Conservation (phyloP, 2,329 filamentous ascomycete species). For the Ploettnerulaceae sp. region DNA sequence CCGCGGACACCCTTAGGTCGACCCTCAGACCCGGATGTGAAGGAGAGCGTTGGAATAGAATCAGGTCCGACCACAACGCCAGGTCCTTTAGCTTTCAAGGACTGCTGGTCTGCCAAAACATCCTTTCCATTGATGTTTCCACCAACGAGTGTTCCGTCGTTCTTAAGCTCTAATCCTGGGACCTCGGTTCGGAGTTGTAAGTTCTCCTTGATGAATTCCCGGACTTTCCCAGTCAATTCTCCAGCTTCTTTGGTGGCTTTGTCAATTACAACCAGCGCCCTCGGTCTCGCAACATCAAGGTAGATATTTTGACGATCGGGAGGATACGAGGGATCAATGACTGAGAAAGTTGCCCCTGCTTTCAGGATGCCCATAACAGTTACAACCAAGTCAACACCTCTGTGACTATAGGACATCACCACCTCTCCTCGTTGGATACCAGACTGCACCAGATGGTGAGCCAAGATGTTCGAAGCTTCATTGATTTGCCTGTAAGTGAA, state of each 20-base stretch:
- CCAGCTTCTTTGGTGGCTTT: slow-evolving; percentile 66
- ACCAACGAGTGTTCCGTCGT: slow-evolving; percentile 68
- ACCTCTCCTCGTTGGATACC: slow-evolving; percentile 78
- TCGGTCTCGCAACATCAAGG: slow-evolving; percentile 72
- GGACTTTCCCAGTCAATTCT: slow-evolving; percentile 52
- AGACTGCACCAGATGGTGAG: slow-evolving; percentile 69
- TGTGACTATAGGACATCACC: slow-evolving; percentile 87
- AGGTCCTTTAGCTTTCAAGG: slow-evolving; percentile 52
- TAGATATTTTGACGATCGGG: slow-evolving; percentile 77
- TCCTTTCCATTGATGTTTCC: slow-evolving; percentile 63
- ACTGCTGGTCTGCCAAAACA: slow-evolving; percentile 50
- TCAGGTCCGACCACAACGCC: slow-evolving; percentile 82
- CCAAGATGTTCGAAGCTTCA: slow-evolving; percentile 74
- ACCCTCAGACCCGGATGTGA: slow-evolving; percentile 72
- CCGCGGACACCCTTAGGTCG: slow-evolving; percentile 83
- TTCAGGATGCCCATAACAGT: slow-evolving; percentile 73
- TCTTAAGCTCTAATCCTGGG: slow-evolving; percentile 65
- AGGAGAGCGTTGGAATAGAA: slow-evolving; percentile 69
- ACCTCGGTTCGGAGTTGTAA: slow-evolving; percentile 69
- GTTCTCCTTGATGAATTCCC: slow-evolving; percentile 66
- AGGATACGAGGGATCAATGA: slow-evolving; percentile 79
- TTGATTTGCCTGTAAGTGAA: slow-evolving; percentile 87
- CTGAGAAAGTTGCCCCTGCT: slow-evolving; percentile 54
- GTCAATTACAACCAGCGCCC: slow-evolving; percentile 67
- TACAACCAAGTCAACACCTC: slow-evolving; percentile 71